Conservation (phyloP, 2,329 filamentous ascomycete genomes). For the Colletotrichum eleusines region DNA sequence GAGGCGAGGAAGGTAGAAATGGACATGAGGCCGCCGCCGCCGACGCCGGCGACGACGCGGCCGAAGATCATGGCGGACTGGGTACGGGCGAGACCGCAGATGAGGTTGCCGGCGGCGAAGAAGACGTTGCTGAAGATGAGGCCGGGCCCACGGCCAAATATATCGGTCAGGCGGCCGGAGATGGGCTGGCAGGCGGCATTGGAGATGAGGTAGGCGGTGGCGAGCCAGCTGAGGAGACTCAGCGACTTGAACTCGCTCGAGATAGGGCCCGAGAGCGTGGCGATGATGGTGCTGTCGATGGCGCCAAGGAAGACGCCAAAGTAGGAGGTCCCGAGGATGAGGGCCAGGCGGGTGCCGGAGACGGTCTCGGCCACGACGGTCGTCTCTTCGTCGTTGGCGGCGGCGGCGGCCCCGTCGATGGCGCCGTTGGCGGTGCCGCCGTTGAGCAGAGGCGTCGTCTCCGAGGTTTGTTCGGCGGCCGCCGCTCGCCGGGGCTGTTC, state of each 20-base stretch:
- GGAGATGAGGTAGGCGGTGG: conserved; percentile 87
- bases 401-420: conserved; percentile 12
- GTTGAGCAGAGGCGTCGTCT: conserved; percentile 40
- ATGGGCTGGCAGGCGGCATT: conserved; percentile 90
- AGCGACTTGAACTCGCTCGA: conserved; percentile 86
- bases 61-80: conserved; percentile 80
- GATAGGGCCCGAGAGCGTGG: conserved; percentile 86
- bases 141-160: conserved; percentile 84
- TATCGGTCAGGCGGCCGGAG: conserved; percentile 87
- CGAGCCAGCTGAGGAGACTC: conserved; percentile 87
- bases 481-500: conserved; percentile 22
- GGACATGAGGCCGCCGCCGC: conserved; percentile 82
- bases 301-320: conserved; percentile 74
- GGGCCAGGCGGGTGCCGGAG: conserved; percentile 60
- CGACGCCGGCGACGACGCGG: conserved; percentile 83
- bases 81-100: conserved; percentile 79
- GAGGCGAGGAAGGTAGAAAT: conserved; percentile 79
- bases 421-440: conserved; percentile 18
- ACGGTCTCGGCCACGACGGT: conserved; percentile 63
- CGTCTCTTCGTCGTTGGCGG: conserved; percentile 56
- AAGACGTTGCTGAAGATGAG: conserved; percentile 83
- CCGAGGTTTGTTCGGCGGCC: conserved; percentile 24
- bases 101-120: conserved; percentile 83
- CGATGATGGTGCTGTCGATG: conserved; percentile 84
- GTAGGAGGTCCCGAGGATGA: conserved; percentile 67